Evolutionary conservation across 768 basidiomycete species (phyloP).

Genomic region (Boletus tylopilopsis): DNA sequence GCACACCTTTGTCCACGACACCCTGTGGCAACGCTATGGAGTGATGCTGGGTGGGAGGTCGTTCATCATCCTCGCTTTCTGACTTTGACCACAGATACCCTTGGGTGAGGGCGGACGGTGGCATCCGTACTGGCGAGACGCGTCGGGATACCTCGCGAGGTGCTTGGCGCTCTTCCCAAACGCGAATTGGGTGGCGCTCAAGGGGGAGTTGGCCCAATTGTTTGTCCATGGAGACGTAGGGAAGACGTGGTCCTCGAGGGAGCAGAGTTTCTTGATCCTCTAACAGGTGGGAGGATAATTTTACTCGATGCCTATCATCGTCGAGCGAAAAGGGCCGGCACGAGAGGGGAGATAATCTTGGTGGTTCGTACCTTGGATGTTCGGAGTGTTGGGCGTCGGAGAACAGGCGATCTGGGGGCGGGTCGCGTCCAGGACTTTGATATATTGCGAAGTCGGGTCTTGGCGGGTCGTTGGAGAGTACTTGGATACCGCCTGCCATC

Average conservation of each 20-base stretch:
- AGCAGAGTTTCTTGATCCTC: slow-evolving; percentile 4
- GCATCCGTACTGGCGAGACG: slow-evolving; percentile 9
- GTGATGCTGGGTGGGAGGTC: neutral
- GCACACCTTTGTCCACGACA: slow-evolving; percentile 10
- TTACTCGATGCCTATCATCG: slow-evolving; percentile 6
- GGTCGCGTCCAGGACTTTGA: slow-evolving; percentile 12
- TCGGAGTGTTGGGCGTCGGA: slow-evolving; percentile 12
- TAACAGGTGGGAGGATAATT: neutral
- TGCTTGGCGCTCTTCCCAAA: slow-evolving; percentile 23
- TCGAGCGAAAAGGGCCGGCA: neutral
- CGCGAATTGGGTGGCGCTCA: slow-evolving; percentile 24
- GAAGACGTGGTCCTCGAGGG: slow-evolving; percentile 7
- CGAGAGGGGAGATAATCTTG: slow-evolving; percentile 11
- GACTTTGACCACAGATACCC: neutral
- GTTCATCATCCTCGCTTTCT: neutral
- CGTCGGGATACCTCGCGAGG: slow-evolving; percentile 10
- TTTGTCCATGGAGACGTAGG: neutral
- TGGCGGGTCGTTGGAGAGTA: slow-evolving; percentile 16
- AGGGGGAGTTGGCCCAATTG: neutral
- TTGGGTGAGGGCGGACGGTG: neutral
- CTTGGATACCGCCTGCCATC: slow-evolving; percentile 27
- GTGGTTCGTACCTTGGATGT: slow-evolving; percentile 7
- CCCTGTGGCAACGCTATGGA: neutral
- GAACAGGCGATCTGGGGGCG: slow-evolving; percentile 11
- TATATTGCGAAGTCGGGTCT: slow-evolving; percentile 13